Evolutionary conservation across 805 yeast genomes (phyloP).

Genomic region (baker's yeast (Saccharomyces cerevisiae)): DNA sequence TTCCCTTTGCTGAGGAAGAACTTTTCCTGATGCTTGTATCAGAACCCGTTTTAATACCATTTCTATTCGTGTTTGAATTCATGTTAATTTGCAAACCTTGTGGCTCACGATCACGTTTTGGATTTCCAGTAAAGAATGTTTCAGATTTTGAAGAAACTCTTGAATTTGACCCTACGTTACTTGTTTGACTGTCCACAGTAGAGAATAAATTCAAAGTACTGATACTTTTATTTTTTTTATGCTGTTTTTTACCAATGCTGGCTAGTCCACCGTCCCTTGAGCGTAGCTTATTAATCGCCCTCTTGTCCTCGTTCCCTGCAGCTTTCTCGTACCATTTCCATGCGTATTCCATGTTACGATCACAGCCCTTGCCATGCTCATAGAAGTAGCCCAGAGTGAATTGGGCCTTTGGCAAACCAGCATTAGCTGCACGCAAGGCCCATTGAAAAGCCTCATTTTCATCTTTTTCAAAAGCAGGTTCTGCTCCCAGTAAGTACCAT

Average conservation of each 20-base stretch:
- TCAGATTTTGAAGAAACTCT: background rate
- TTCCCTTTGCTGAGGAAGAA: background rate
- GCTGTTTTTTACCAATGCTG: conserved; percentile 1
- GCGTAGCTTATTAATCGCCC: conserved; percentile 37
- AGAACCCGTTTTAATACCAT: background rate
- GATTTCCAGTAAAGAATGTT: background rate
- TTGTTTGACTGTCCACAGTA: conserved; percentile 1
- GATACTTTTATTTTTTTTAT: conserved; percentile 15
- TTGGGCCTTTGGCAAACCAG: conserved; percentile 75
- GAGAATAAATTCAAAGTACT: conserved; percentile 20
- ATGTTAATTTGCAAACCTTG: background rate
- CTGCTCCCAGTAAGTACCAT: conserved; percentile 90
- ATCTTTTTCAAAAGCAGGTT: conserved; percentile 70
- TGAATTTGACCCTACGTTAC: background rate
- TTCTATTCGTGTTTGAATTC: background rate
- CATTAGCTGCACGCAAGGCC: conserved; percentile 80
- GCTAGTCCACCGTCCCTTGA: background rate
- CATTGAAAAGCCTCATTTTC: conserved; percentile 86
- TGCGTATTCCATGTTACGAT: conserved; percentile 46
- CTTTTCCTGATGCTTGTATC: background rate
- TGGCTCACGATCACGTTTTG: background rate
- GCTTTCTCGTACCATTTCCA: conserved; percentile 71
- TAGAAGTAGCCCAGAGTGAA: conserved; percentile 74
- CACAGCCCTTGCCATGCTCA: conserved; percentile 84
- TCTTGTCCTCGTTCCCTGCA: conserved; percentile 49